These are phyloP conservation scores for Lactarius deliciosus DNA, from an alignment of 768 basidiomycete species.

Conservation along the genomic window DNA sequence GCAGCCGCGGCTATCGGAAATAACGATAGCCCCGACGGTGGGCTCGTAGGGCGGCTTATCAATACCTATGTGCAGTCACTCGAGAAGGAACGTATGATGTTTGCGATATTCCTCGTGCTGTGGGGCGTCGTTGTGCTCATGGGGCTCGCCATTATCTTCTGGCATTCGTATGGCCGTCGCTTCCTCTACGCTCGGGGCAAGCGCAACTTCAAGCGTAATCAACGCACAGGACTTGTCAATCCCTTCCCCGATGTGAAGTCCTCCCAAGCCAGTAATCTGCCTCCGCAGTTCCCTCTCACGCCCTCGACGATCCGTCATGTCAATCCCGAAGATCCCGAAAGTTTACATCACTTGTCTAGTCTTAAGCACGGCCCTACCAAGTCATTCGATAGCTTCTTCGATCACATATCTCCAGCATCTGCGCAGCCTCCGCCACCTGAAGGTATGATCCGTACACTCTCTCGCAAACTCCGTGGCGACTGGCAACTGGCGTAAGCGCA, in stretches of 20 bases:
- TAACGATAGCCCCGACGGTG: conserved; percentile 46
- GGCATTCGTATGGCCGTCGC: conserved; percentile 62
- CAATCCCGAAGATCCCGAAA: conserved; percentile 47
- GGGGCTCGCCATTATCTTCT: conserved; percentile 66
- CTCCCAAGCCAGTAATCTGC: conserved; percentile 28
- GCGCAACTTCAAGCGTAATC: conserved; percentile 36
- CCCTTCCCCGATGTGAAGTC: conserved; percentile 31
- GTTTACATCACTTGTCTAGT: conserved; percentile 30
- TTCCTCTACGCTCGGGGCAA: conserved; percentile 45
- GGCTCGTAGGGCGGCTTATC: conserved; percentile 73
- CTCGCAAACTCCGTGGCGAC: conserved; percentile 32
- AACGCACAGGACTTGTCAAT: conserved; percentile 32
- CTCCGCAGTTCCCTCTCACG: conserved; percentile 35
- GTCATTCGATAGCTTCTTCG: conserved; percentile 50
- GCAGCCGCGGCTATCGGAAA: conserved; percentile 77
- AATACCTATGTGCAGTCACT: conserved; percentile 68
- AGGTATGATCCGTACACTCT: conserved; percentile 13
- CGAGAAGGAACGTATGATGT: conserved; percentile 81
- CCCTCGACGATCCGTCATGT: conserved; percentile 33
- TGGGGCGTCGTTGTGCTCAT: conserved; percentile 86
- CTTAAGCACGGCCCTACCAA: conserved; percentile 39
- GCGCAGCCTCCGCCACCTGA: conserved; percentile 8
- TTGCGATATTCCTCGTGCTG: conserved; percentile 74
- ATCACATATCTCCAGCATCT: conserved; percentile 33
- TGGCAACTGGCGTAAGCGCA: conserved; percentile 23